These are phyloP conservation scores for Colletotrichum camelliae DNA, from an alignment of 2,329 filamentous ascomycete species.

Conservation along the genomic window DNA sequence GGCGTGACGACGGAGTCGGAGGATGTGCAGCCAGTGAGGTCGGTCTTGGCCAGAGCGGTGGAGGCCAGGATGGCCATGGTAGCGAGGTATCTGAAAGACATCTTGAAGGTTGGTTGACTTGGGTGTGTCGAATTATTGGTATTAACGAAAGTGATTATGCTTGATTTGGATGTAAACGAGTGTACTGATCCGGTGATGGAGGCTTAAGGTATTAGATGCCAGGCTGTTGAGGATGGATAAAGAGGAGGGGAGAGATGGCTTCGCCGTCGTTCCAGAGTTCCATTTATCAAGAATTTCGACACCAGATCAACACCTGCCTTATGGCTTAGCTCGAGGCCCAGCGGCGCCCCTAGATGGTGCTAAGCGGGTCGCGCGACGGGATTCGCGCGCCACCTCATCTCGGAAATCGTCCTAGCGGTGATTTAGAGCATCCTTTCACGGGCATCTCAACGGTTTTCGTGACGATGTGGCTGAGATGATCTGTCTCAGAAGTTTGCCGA, in stretches of 20 bases:
- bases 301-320: background rate
- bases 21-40: conserved; percentile 51
- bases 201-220: background rate
- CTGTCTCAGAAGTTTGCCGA: conserved; percentile 6
- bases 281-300: background rate
- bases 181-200: background rate
- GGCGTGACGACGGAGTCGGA: conserved; percentile 29
- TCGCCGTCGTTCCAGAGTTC: background rate
- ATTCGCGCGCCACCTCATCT: conserved; percentile 19
- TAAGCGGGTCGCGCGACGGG: conserved; percentile 7
- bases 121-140: background rate
- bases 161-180: background rate
- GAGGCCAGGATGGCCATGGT: conserved; percentile 31
- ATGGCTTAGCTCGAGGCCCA: background rate
- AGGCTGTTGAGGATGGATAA: background rate
- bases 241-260: too few species aligned
- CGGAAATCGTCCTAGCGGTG: conserved; percentile 12
- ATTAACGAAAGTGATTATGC: background rate
- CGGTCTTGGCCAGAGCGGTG: conserved; percentile 46
- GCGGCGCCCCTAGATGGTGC: background rate
- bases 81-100: conserved; percentile 22
- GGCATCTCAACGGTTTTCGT: background rate
- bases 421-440: background rate
- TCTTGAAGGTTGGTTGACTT: background rate
- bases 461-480: conserved; percentile 9